Evolutionary conservation across 129 eudicot species (phyloP), one percentile per base, ranked within the genome.

Genomic region (Chrysanthemum seticuspe): DNA sequence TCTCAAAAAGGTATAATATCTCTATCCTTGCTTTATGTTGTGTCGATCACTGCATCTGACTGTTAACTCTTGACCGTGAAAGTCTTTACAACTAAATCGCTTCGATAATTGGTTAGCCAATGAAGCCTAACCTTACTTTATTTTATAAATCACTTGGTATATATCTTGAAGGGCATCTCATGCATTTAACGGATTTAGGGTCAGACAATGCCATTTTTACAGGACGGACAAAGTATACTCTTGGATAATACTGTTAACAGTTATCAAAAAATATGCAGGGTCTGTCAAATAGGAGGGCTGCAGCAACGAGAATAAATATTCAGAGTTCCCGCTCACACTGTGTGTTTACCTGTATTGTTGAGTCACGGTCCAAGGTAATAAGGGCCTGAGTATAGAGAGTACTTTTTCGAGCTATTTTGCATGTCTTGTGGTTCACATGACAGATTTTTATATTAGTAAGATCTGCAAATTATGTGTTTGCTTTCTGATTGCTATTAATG

Each of bases 301-400:
- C 97, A 50, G 84, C 94, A 5, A 94, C 98, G 62, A 85, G 91
- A 68, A 72, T 90, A 51, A 94, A 94, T 77, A 82, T 84, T 51
- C 97, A 94, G 81, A 94, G 98, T 83, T 94, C 98, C 51, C 96
- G 97, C 14, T 94, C 97, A 53, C 97, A 94, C 71, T 83, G 98
- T 81, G 98, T 93, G 31, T 93, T 93, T 75, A 93, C 98, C 31
- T 93, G 98, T 79, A 90, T 89, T 72, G 93, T 94, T 82, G 98
- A 94, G 81, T 94, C 98, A 62, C 90, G 88, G 11, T 86, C 93
- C 89, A 94, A 94, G 98, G 98, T 94, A 81, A 65, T 74, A 40
- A 40, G 47, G 8, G 10, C 10, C 36, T 31, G 9, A 10, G 10
- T 40, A 36, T 36, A 36, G 40, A 34, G 40, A 3, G 40, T 8